phyloP scores from a whole-genome alignment of 257 asterid genomes.

The Solanum pimpinellifolium region DNA sequence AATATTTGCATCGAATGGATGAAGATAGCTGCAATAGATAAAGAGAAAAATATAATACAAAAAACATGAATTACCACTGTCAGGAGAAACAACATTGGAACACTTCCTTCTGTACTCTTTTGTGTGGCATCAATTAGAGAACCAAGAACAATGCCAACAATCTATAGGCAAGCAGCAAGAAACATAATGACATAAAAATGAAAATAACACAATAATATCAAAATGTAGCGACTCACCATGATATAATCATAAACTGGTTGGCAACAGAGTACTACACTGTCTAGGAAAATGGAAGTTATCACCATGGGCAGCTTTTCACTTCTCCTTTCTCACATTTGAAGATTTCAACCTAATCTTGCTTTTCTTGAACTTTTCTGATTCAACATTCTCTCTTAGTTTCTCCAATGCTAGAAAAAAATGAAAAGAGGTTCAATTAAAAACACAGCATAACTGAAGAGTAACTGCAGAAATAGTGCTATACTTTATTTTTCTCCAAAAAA shows the following conservation, averaged over 20 bases:
- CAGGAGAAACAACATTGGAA: neutral
- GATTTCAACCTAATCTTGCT: conserved; percentile 19
- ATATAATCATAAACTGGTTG: neutral
- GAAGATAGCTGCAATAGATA: neutral
- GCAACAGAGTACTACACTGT: neutral
- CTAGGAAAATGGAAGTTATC: neutral
- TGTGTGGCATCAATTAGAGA: neutral
- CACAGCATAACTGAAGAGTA: neutral
- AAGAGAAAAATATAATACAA: neutral
- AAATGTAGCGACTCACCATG: neutral
- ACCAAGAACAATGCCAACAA: neutral
- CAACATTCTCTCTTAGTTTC: conserved; percentile 51
- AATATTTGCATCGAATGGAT: neutral
- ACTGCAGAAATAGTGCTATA: neutral
- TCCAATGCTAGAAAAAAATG: conserved; percentile 47
- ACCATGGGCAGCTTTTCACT: conserved; percentile 16
- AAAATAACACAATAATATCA: neutral
- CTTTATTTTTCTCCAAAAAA: neutral
- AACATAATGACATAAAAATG: neutral
- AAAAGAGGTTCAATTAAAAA: neutral
- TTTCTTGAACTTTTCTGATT: conserved; percentile 35
- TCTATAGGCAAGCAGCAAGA: neutral
- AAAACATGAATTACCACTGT: neutral
- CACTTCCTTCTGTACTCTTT: neutral
- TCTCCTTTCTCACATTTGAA: conserved; percentile 6